Evolutionary conservation across 2,329 filamentous ascomycete genomes (phyloP), one percentile per base, ranked within the genome.

Genomic region (Xylaria sp.): DNA sequence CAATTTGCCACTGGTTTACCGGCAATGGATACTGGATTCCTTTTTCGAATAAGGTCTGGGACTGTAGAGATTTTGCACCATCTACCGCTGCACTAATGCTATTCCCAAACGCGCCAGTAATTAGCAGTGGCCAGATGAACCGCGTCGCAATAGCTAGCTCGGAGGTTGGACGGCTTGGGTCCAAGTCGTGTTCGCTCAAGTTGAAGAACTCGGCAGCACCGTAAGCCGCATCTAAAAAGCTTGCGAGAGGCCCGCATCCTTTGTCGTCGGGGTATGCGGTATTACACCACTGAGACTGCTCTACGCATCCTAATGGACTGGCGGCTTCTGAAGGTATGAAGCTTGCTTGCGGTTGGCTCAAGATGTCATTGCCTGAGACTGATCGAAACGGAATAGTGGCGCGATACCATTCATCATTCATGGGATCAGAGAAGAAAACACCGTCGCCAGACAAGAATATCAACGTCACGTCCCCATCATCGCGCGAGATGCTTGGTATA

Each of bases 391-490:
- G n/a, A n/a, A n/a, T n/a, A 1, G 47, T 67, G 2, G 57, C 63
- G 11, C 42, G 50, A n/a, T 71, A 71, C 69, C 67, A 71, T 1
- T 58, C 54, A n/a, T 67, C 69, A 2, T 63, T 49, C n/a, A 52
- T 54, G 7, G 19, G 19, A 4, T 66, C 19, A 2, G 4, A 14
- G 17, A 67, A 67, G 2, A 2, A 0, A 3, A 70, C 57, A 1
- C 67, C 63, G 14, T 67, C 64, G 2, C 69, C 69, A 0, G 64
- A 64, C 11, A 71, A 23, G 31, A 67, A 69, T 11, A 31, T 14
- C 2, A 69, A 2, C 1, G n/a, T 23, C 1, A 64, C 0, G 21
- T 69, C 58, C 8, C 52, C 58, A 19, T 51, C 58, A 7, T 42
- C 55, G 31, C 11, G 17, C 31, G 7, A 55, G 40, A 33, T 11